These are phyloP conservation scores for Saccharum officinarum DNA, from an alignment of 176 grass and related monocot species.

Conservation along the genomic window DNA sequence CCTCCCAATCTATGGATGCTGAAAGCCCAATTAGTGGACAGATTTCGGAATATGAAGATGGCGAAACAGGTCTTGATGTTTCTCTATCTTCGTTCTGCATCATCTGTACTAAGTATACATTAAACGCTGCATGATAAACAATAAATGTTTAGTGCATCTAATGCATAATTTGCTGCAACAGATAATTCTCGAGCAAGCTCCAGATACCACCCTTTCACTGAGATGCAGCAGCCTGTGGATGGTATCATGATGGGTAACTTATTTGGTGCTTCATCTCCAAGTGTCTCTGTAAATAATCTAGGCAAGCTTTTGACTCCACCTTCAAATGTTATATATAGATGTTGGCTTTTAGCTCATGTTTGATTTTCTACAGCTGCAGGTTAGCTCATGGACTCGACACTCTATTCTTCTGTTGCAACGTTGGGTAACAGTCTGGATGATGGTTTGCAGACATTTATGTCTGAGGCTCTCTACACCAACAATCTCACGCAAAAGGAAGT, in stretches of 20 bases:
- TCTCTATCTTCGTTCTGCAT: slow-evolving; percentile 58
- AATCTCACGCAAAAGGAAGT: slow-evolving; percentile 55
- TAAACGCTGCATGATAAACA: slow-evolving; percentile 59
- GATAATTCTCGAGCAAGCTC: slow-evolving; percentile 89
- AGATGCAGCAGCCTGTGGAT: slow-evolving; percentile 97
- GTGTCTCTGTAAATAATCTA: slow-evolving; percentile 63
- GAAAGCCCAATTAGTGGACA: slow-evolving; percentile 94
- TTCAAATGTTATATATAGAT: slow-evolving; percentile 9
- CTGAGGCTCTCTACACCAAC: slow-evolving; percentile 64
- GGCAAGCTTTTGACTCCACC: slow-evolving; percentile 52
- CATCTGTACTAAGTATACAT: slow-evolving; percentile 61
- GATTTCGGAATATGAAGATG: slow-evolving; percentile 97
- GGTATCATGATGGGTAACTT: slow-evolving; percentile 65
- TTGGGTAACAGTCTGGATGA: slow-evolving; percentile 49
- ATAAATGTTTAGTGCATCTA: slow-evolving; percentile 84
- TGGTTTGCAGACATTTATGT: slow-evolving; percentile 54
- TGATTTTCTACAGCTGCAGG: slow-evolving; percentile 45
- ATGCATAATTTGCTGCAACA: slow-evolving; percentile 90
- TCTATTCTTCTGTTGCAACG: slow-evolving; percentile 58
- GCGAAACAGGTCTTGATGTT: slow-evolving; percentile 92
- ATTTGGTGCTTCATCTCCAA: slow-evolving; percentile 41
- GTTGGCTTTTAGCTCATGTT: slow-evolving; percentile 32
- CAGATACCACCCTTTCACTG: slow-evolving; percentile 95
- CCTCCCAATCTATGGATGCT: slow-evolving; percentile 78
- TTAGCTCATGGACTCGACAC: slow-evolving; percentile 46